These are phyloP conservation scores for Metschnikowia dekortorum DNA, from an alignment of 805 yeast species.

Conservation along the genomic window DNA sequence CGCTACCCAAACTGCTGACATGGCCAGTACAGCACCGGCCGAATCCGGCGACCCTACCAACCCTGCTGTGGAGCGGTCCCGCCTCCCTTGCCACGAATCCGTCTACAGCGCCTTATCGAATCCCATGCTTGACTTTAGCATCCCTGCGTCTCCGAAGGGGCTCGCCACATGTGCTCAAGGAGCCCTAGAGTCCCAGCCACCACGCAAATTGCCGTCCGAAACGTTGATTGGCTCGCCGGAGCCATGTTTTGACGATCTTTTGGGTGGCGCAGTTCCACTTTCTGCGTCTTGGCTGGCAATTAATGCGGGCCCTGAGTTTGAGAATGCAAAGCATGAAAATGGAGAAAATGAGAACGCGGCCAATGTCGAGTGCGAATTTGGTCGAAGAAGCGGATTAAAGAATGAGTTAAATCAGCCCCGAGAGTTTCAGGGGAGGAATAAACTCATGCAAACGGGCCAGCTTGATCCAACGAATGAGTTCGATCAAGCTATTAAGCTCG, in stretches of 20 bases:
- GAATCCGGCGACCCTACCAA: background rate
- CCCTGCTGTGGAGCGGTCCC: conserved; percentile 14
- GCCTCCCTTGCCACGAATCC: conserved; percentile 36
- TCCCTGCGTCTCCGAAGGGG: background rate
- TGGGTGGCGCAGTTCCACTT: background rate
- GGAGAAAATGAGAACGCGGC: background rate
- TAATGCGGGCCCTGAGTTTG: background rate
- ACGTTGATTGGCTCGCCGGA: background rate
- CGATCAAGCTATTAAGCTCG: too few species aligned
- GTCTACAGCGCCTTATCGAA: conserved; percentile 35
- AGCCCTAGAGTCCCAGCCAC: background rate
- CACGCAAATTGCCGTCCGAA: background rate
- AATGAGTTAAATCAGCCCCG: too few species aligned
- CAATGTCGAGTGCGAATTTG: background rate
- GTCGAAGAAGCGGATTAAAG: too few species aligned
- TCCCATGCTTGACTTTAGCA: conserved; percentile 33
- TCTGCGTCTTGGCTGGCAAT: background rate
- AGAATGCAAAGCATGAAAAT: background rate
- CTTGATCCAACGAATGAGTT: too few species aligned
- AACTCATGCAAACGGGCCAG: too few species aligned
- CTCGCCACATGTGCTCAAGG: background rate
- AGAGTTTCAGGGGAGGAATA: too few species aligned
- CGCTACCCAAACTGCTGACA: background rate
- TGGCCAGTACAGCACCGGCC: background rate
- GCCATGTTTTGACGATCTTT: background rate